Evolutionary conservation across 106 monocot genomes (phyloP), one percentile per base, ranked within the genome.

Genomic region (Allium sativum): DNA sequence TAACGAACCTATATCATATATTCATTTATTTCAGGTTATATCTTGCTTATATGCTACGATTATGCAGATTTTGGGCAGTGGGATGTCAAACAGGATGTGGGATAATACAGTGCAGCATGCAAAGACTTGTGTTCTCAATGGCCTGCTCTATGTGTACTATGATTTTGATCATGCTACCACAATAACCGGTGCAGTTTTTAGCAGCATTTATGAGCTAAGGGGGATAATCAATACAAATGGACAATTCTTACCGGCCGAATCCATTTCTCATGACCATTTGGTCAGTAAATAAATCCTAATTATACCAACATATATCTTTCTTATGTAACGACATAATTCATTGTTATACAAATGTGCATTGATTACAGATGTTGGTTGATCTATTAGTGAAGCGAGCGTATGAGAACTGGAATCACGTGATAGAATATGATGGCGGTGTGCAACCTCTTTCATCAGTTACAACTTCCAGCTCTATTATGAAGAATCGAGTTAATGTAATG

Each of bases 81-180:
- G 64, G 22, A 70, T 76, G 69, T 74, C 74, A 1, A 68, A 63
- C 44, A 62, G 48, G 17, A 68, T 62, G 67, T 74, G 74, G 74
- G 68, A 74, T 10, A 68, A 61, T 9, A 67, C 62, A 18, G 68
- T 74, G 21, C 68, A 67, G 44, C 74, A 74, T 46, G 74, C 74
- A 19, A 74, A 66, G 67, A 74, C 74, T 53, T 74, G 74, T 46
- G 68, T 68, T 9, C 68, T 68, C n/a, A 42, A 55, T 21, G 51
- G 53, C 40, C 62, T 55, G 59, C 62, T 52, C 18, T 74, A 74
- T 44, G 74, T 74, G 6, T 68, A 62, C 54, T 74, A 31, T 31
- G 5, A 74, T 50, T 43, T 56, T 45, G 74, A 68, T 47, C 55
- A 40, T 41, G 40, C 55, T 31, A 17, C 9, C 5, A 31, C 31